Evolutionary conservation across 768 basidiomycete species (phyloP).

Genomic region (Mycena epipterygia): DNA sequence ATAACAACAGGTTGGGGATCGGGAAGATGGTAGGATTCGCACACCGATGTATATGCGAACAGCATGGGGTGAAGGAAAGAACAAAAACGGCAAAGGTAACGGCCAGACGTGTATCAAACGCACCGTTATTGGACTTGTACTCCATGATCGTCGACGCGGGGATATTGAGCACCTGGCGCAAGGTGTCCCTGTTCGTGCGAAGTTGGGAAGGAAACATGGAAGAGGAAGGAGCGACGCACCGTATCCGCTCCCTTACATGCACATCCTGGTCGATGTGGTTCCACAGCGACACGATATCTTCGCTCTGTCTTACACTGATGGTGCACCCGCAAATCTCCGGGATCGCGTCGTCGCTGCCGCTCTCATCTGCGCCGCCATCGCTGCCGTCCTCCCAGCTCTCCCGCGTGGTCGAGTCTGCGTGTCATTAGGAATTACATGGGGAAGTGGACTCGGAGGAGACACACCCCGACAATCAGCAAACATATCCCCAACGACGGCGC

Average conservation of each 20-base stretch:
- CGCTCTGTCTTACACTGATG: slow-evolving; percentile 91
- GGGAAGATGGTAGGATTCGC: too few relatives aligned
- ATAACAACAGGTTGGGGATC: too few relatives aligned
- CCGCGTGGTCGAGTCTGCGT: neutral
- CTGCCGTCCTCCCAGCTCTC: slow-evolving; percentile 51
- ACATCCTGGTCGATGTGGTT: slow-evolving; percentile 85
- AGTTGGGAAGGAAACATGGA: neutral
- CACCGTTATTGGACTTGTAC: slow-evolving; percentile 94
- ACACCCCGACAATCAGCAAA: slow-evolving; percentile 77
- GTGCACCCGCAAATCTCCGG: slow-evolving; percentile 96
- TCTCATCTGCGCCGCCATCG: slow-evolving; percentile 49
- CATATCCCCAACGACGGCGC: slow-evolving; percentile 91
- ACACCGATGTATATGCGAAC: too few relatives aligned
- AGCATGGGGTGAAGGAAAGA: neutral
- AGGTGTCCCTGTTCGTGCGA: slow-evolving; percentile 80
- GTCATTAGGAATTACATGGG: neutral
- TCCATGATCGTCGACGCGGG: slow-evolving; percentile 88
- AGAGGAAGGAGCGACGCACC: slow-evolving; percentile 65
- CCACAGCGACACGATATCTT: slow-evolving; percentile 96
- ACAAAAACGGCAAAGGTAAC: neutral
- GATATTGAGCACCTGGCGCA: slow-evolving; percentile 81
- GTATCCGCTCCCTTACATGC: slow-evolving; percentile 84
- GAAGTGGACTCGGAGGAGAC: neutral
- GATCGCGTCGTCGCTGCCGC: slow-evolving; percentile 57
- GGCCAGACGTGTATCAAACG: slow-evolving; percentile 31